Evolutionary conservation across 805 yeast genomes (phyloP), one percentile per base, ranked within the genome.

Genomic region (Candida hungchunana): DNA sequence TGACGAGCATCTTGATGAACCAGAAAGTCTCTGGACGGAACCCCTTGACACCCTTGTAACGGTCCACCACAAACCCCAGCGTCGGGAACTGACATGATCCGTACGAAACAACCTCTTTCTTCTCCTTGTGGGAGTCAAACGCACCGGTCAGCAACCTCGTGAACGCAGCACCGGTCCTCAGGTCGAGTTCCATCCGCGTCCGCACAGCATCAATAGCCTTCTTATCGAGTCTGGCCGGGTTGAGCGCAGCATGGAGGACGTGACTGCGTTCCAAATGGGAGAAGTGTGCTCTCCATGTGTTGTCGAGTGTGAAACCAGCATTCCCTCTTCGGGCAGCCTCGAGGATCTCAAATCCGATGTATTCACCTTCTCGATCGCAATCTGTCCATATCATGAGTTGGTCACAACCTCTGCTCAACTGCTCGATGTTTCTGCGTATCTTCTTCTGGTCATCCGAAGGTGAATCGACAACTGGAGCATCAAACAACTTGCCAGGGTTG

Each of bases 71-170:
- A 60, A 93, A 93, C 4, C 98, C 97, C 34, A 93, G 65, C 0
- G 98, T 90, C 3, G 99, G 99, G 51, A 93, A 93, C 56, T 93
- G 99, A 55, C 99, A 93, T 3, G 83, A 63, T 3, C 99, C 99
- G 57, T 89, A 93, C 1, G 96, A 87, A 5, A 66, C 63, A 3
- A 42, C 37, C 11, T 18, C 31, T 20, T 32, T 36, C n/a, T 43
- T 31, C 10, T 46, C 29, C 32, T 46, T 45, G 23, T 19, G 32
- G 7, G 40, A 39, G 46, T 63, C 63, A 50, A 77, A 63, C 34
- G 69, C 51, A 40, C 75, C 64, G 28, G 90, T 83, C 37, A 89
- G 66, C 24, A 87, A 65, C 31, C 99, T 66, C 0, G 98, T 90
- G 52, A 90, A 85, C 5, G 94, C 79, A 7, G 82, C 79, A 0